Evolutionary conservation across 768 basidiomycete genomes (phyloP), one percentile per base, ranked within the genome.

Genomic region (Candolleomyces aberdarensis): DNA sequence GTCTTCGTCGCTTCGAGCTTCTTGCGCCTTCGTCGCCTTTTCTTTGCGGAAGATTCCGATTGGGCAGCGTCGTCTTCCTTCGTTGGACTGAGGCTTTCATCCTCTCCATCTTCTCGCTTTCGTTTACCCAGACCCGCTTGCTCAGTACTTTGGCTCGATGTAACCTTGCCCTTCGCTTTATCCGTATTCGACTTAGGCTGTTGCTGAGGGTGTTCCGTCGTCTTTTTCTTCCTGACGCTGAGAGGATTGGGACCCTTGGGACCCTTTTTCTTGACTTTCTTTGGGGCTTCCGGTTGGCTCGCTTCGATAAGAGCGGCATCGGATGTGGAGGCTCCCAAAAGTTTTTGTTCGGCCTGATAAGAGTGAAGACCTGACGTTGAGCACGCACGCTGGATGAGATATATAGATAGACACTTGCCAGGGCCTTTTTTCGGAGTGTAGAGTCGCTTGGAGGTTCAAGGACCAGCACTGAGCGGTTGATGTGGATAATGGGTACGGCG

Each of bases 211-310:
- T 58, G 65, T 43, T 43, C 66, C 5, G 65, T 52, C 67, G 65
- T 52, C 67, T 84, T 85, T 73, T 92, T 96, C 80, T 94, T 97
- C 81, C 94, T 95, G 49, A 96, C 77, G 62, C 93, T 95, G 3
- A 98, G 81, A 8, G 96, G 94, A 75, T 98, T 98, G 1, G 96
- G 94, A 0, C 84, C 92, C 69, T 93, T 96, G 0, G 89, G 88
- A 0, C 85, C 87, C 67, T 84, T 91, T 54, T 54, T 54, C 69
- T 78, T 85, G 70, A 84, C 90, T 63, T 77, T 79, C 13, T 70
- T 75, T n/a, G 73, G 70, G 40, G 72, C 70, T 63, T 82, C 60
- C 29, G 71, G 57, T 40, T 67, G 65, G 14, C 74, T 73, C 3
- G 75, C 62, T 17, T 76, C 70, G 13, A 85, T 71, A 7, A 80